A percentile compares a stretch with the other conserved stretches of the same genome.
These are phyloP conservation scores for Garcia nutans DNA, from an alignment of 345 rosid species.

Conservation along the genomic window DNA sequence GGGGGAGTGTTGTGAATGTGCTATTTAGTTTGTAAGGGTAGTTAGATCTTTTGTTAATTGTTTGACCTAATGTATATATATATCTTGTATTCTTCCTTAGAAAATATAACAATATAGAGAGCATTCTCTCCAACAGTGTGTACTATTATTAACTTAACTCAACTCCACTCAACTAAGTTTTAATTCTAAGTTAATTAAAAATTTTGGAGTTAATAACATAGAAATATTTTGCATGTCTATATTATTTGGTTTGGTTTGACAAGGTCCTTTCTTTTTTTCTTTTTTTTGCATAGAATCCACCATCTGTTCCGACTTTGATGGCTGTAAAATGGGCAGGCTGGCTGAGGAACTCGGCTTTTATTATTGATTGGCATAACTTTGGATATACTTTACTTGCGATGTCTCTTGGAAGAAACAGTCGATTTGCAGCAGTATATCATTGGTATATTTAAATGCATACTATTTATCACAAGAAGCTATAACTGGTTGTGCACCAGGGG, in stretches of 20 bases:
- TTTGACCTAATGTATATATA: too few species aligned
- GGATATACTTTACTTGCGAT: constrained; percentile 90
- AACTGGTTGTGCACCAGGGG: background rate
- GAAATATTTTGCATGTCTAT: background rate
- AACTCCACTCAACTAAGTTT: too few species aligned
- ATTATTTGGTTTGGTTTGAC: background rate
- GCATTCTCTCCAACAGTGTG: too few species aligned
- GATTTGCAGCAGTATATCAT: constrained; percentile 69
- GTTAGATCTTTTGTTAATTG: too few species aligned
- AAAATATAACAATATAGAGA: too few species aligned
- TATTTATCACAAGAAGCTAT: background rate
- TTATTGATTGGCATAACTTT: constrained; percentile 97
- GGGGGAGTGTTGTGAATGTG: too few species aligned
- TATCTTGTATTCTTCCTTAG: too few species aligned
- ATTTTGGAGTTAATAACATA: too few species aligned
- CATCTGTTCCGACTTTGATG: constrained; percentile 84
- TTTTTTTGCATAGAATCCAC: constrained; percentile 71
- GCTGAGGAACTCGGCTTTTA: constrained; percentile 60
- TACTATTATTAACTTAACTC: too few species aligned
- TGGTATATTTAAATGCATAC: constrained; percentile 48
- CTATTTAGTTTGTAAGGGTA: too few species aligned
- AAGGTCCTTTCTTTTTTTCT: background rate
- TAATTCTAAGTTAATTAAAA: too few species aligned
- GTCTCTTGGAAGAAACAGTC: constrained; percentile 80
- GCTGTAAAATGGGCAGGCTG: constrained; percentile 95